Evolutionary conservation across 306 rosid genomes (phyloP), one percentile per base, ranked within the genome.

Genomic region (Quercus glauca): DNA sequence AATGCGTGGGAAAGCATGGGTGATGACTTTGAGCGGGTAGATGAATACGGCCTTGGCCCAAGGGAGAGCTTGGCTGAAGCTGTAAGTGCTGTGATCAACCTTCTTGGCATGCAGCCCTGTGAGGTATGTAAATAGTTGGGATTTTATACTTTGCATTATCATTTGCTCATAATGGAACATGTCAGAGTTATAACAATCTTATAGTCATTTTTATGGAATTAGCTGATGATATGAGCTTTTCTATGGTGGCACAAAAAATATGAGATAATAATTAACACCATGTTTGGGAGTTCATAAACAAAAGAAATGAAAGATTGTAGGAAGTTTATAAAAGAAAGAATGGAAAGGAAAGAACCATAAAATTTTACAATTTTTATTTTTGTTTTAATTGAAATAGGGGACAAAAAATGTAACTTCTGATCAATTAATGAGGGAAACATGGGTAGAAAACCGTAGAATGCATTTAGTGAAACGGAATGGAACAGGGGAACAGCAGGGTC

Each of bases 71-170:
- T 95, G 83, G 72, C 92, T 53, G 98, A 91, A 87, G 98, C 97
- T 82, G 98, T 93, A 76, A 86, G 74, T 82, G 77, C 93, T 60
- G 99, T 95, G 82, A 88, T 91, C 78, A 87, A 78, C 80, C 97
- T 95, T 85, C 96, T 95, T 21, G 99, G 99, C 83, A 63, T 95
- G 99, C 97, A 95, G 81, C 98, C 99, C 29, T 95, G 99, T 70
- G 99, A 93, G 96, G 99, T 95, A 86, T 73, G 82, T 86, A 55
- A 68, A 55, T 68, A 7, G 23, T 73, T 76, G 61, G 58, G 23
- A 79, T 20, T 59, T 29, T 73, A 35, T 75, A 20, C 76, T 59
- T 12, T 53, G 35, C 25, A 23, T 75, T 45, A 76, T 67, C 64
- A 67, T 75, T 58, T 64, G 15, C 72, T 33, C 51, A 70, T 68